Evolutionary conservation across 2,329 filamentous ascomycete genomes (phyloP).

Genomic region (Penicillium sp.): DNA sequence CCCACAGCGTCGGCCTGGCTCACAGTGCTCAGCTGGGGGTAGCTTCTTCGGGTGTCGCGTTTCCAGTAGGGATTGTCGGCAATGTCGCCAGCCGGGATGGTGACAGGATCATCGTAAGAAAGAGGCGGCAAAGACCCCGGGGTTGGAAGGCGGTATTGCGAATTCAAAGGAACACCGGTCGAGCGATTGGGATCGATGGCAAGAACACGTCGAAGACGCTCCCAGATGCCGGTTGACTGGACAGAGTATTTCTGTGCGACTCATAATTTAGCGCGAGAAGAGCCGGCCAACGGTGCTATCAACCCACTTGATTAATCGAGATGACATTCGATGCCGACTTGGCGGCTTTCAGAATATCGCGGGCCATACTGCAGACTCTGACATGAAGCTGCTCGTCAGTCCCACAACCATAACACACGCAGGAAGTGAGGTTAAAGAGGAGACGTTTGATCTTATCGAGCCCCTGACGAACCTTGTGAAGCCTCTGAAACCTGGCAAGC

Average conservation of each 20-base stretch:
- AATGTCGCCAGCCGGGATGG: constrained; percentile 77
- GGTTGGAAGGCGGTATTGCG: constrained; percentile 83
- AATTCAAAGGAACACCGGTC: constrained; percentile 87
- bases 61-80: constrained; percentile 96
- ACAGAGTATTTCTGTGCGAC: constrained; percentile 83
- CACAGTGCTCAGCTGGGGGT: constrained; percentile 76
- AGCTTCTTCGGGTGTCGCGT: constrained; percentile 78
- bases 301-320: constrained; percentile 38
- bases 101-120: constrained; percentile 77
- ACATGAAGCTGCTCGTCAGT: constrained; percentile 18
- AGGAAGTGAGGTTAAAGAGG: not conserved
- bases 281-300: not conserved
- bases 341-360: constrained; percentile 39
- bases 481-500: constrained; percentile 13
- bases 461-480: constrained; percentile 13
- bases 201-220: constrained; percentile 71
- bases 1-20: constrained; percentile 81
- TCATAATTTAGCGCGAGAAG: not conserved
- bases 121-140: constrained; percentile 70
- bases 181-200: constrained; percentile 85
- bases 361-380: constrained; percentile 36
- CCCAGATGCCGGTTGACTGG: constrained; percentile 86
- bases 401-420: not conserved
- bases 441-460: not conserved
- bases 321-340: constrained; percentile 39